Evolutionary conservation across 768 basidiomycete species (phyloP), one percentile per base, ranked within the genome.

Genomic region (Tylopilus subfusipes): DNA sequence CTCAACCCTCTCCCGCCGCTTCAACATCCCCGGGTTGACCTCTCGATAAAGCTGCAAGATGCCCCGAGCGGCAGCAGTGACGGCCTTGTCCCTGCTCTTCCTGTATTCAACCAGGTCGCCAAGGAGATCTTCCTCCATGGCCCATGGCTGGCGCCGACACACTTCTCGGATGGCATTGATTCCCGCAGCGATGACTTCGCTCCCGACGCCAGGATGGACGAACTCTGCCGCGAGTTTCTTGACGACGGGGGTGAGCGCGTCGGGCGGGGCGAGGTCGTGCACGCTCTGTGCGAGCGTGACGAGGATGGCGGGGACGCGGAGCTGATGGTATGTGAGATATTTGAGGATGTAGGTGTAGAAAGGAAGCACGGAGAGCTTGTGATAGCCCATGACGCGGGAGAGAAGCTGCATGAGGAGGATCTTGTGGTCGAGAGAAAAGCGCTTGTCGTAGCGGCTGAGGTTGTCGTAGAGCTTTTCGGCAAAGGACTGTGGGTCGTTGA

Each of bases 341-440:
- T 90, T 94, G 75, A 95, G 77, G 70, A 97, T 83, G 75, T 98
- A 98, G 13, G 91, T 91, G 76, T 99, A 99, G 73, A 98, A 97
- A 2, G 87, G 83, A 40, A 98, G 86, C 36, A 98, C 85, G 68
- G 88, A 93, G 52, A 96, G 84, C 70, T 93, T 95, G 76, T 98
- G 95, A 2, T 82, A 75, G 27, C 92, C 92, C 84, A 93, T 94
- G 33, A 98, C 88, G 44, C 97, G 86, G 5, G 93, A 90, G 42
- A 98, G 82, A 47, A 99, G 86, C 67, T 97, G 93, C 93, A 98
- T 96, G 68, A 98, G 78, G 58, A 98, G 80, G 53, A 99, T 88
- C 74, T 97, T 98, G 78, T 98, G 97, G 63, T 98, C 95, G 53
- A 98, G 82, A 30, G 92, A 90, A 68, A 92, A 93, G n/a, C 88